Base-by-base conservation (phyloP, 352 stramenopile species). In the Plasmopara halstedii region DNA sequence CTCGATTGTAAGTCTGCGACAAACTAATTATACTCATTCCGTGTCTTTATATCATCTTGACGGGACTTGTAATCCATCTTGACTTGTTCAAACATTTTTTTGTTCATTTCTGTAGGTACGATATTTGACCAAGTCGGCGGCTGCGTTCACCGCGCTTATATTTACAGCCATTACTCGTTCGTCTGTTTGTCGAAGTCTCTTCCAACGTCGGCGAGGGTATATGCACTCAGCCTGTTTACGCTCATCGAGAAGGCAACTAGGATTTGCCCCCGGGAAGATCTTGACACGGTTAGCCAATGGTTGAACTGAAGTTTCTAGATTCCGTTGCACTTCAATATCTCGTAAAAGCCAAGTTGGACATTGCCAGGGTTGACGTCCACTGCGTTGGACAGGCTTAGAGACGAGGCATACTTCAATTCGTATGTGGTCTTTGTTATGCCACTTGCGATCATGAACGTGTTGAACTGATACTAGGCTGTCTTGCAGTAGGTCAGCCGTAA, bases 21-120 rank as follows among this genome's bases (percentile, higher is more conserved):
- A 53, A 46, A 56, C 42, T 50, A 53, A 23, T 53, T 56, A 11
- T n/a, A 27, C 35, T 55, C 31, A 10, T 45, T 48, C 0, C 45
- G 27, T 14, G 32, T 18, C 20, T 56, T 42, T 11, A 57, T 32
- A 1, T 11, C 14, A 0, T 40, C 35, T 1, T 22, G 41, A 26
- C 52, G 19, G 0, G 41, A 15, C 35, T 19, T 10, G 9, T 13
- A 25, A 31, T 19, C 9, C 8, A 19, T 6, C 9, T 52, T 54
- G 8, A 18, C 13, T 35, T 43, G 39, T 1, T 42, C 21, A 10
- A 51, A 22, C 7, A 9, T 14, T 5, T 15, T 4, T 6, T 35
- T 40, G 39, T 40, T 55, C 1, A 14, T 7, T 0, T 55, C 26
- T 1, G 32, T 48, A n/a, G 34, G 10, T 2, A 15, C 4, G 0